A percentile compares a stretch with the other conserved stretches of the same genome.
Conservation (phyloP, 129 eudicot genomes). For the Tagetes patula region DNA sequence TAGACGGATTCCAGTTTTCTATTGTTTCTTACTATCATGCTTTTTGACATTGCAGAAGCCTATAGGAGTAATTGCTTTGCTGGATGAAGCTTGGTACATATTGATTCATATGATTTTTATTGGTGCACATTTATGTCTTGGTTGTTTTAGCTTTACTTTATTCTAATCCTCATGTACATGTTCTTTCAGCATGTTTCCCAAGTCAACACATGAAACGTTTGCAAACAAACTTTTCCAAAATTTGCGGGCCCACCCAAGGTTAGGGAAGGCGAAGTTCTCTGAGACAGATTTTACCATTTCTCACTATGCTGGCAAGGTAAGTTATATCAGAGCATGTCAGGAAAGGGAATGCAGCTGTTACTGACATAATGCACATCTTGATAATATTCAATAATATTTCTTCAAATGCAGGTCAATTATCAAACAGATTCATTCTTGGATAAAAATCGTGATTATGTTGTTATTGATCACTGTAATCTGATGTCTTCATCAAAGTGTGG, state of each 20-base stretch:
- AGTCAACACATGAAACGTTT: constrained; percentile 95
- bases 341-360: constrained; percentile 9
- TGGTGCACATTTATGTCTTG: constrained; percentile 28
- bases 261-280: constrained; percentile 86
- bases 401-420: constrained; percentile 71
- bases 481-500: constrained; percentile 82
- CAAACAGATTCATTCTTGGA: constrained; percentile 86
- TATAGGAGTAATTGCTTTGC: constrained; percentile 79
- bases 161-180: constrained; percentile 29
- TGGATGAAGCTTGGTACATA: constrained; percentile 98
- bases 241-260: constrained; percentile 71
- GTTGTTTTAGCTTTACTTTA: constrained; percentile 17
- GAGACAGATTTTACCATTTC: constrained; percentile 86
- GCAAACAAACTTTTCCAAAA: constrained; percentile 90
- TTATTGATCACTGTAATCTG: constrained; percentile 80
- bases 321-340: constrained; percentile 22
- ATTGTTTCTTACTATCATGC: constrained; percentile 29
- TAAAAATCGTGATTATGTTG: constrained; percentile 94
- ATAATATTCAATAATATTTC: constrained; percentile 20
- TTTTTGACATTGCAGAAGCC: constrained; percentile 77
- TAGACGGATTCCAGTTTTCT: constrained; percentile 6
- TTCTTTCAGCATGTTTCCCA: constrained; percentile 94
- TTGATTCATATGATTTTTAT: constrained; percentile 28
- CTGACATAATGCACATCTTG: constrained; percentile 3
- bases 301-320: constrained; percentile 98